Evolutionary conservation across 1,284 basidiomycete genomes (phyloP).

Genomic region (Coriolopsis trogii): DNA sequence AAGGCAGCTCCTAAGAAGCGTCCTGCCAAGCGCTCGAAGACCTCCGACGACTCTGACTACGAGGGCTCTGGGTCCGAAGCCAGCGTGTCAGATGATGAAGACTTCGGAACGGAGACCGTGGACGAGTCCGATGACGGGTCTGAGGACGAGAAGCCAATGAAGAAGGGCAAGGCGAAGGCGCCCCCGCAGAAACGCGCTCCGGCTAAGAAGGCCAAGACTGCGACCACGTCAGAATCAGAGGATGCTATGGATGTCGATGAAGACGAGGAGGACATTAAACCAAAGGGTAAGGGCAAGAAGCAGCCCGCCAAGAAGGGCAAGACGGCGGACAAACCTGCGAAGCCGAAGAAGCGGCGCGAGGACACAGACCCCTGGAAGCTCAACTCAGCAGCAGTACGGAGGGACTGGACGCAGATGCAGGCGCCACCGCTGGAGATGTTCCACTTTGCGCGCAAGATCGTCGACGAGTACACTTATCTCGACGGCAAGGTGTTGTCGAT

Average conservation of each 20-base stretch:
- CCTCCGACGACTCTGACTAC: slow-evolving; percentile 45
- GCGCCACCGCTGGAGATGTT: slow-evolving; percentile 91
- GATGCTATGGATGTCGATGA: slow-evolving; percentile 65
- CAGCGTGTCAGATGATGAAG: slow-evolving; percentile 27
- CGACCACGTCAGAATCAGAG: slow-evolving; percentile 31
- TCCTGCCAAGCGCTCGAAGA: slow-evolving; percentile 27
- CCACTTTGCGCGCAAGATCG: slow-evolving; percentile 85
- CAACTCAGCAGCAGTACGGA: slow-evolving; percentile 58
- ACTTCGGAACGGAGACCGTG: slow-evolving; percentile 28
- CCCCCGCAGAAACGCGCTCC: slow-evolving; percentile 18
- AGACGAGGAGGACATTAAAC: slow-evolving; percentile 30
- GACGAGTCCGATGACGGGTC: slow-evolving; percentile 37
- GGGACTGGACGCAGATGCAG: slow-evolving; percentile 80
- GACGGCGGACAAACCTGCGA: slow-evolving; percentile 49
- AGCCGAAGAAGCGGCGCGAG: slow-evolving; percentile 63
- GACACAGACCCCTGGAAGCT: slow-evolving; percentile 85
- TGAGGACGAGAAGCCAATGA: slow-evolving; percentile 38
- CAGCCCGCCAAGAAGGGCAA: slow-evolving; percentile 52
- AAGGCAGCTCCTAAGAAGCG: slow-evolving; percentile 28
- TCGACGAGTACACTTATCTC: slow-evolving; percentile 96
- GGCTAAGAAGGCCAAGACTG: slow-evolving; percentile 25
- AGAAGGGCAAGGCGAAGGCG: slow-evolving; percentile 25
- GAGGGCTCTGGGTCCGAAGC: slow-evolving; percentile 35
- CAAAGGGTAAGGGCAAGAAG: slow-evolving; percentile 30
- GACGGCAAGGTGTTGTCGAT: slow-evolving; percentile 81